phyloP scores from a whole-genome alignment of 2,329 filamentous ascomycete genomes.

The Aureobasidium sp. region DNA sequence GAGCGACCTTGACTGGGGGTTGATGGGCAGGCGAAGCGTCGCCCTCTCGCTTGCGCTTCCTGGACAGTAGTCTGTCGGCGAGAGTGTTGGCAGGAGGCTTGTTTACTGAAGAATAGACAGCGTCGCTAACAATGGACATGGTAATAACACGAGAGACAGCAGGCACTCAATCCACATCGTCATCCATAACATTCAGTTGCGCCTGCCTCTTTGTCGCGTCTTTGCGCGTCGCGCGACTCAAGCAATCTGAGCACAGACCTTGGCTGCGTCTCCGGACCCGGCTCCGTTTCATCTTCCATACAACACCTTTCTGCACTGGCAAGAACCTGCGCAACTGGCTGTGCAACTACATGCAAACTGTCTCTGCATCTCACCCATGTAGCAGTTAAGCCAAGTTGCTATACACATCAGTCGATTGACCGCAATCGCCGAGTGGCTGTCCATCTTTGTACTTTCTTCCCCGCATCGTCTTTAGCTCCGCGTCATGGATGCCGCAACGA shows the following conservation, averaged over 20 bases:
- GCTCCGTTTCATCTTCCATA: no score
- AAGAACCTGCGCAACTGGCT: background rate
- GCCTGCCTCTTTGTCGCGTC: background rate
- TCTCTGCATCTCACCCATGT: background rate
- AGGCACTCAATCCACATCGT: background rate
- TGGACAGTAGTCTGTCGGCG: background rate
- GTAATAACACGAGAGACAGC: background rate
- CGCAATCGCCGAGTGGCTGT: background rate
- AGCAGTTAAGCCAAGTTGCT: no score
- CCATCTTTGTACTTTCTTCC: background rate
- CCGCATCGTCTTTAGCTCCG: background rate
- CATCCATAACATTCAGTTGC: background rate
- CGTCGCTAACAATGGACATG: constrained; percentile 13
- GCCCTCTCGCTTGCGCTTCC: constrained; percentile 11
- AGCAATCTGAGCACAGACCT: constrained; percentile 1
- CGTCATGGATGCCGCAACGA: background rate
- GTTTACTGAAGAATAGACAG: background rate
- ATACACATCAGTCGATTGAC: no score
- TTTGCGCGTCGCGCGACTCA: background rate
- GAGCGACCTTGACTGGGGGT: background rate
- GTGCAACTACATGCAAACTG: background rate
- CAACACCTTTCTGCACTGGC: no score
- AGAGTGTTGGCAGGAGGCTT: background rate
- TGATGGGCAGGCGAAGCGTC: background rate
- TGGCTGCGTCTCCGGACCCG: background rate